Evolutionary conservation across 116 monocot species (phyloP).

Genomic region (Papilionanthe hybrid): DNA sequence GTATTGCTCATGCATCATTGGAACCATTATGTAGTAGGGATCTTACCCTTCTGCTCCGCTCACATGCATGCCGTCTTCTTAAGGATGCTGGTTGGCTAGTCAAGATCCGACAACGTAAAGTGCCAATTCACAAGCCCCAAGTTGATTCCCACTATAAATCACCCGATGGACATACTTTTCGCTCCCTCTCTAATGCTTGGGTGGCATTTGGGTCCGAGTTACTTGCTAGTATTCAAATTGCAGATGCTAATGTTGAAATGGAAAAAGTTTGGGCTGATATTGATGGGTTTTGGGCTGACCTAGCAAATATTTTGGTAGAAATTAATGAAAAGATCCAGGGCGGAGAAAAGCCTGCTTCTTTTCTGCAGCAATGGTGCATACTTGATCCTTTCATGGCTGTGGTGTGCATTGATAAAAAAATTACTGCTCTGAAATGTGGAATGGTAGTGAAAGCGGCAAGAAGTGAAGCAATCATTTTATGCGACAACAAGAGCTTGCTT

Average conservation of each 20-base stretch:
- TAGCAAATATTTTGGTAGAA: conserved; percentile 34
- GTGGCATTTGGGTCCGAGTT: conserved; percentile 47
- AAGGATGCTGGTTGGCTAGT: conserved; percentile 54
- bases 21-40: conserved; percentile 16
- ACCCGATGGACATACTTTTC: conserved; percentile 26
- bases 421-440: conserved; percentile 37
- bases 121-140: neutral
- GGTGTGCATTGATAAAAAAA: conserved; percentile 55
- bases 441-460: conserved; percentile 42
- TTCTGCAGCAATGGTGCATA: conserved; percentile 50
- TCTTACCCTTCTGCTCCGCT: conserved; percentile 34
- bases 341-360: conserved; percentile 16
- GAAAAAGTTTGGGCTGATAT: conserved; percentile 50
- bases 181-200: conserved; percentile 61
- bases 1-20: no score
- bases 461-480: conserved; percentile 31
- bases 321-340: conserved; percentile 34
- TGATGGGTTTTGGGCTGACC: conserved; percentile 48
- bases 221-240: neutral
- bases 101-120: conserved; percentile 23
- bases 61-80: conserved; percentile 53
- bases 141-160: conserved; percentile 25
- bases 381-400: conserved; percentile 86
- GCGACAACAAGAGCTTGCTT: conserved; percentile 4
- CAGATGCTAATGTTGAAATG: conserved; percentile 15